Conservation (phyloP, 2,329 filamentous ascomycete species). For the Trichoderma oligosporum region DNA sequence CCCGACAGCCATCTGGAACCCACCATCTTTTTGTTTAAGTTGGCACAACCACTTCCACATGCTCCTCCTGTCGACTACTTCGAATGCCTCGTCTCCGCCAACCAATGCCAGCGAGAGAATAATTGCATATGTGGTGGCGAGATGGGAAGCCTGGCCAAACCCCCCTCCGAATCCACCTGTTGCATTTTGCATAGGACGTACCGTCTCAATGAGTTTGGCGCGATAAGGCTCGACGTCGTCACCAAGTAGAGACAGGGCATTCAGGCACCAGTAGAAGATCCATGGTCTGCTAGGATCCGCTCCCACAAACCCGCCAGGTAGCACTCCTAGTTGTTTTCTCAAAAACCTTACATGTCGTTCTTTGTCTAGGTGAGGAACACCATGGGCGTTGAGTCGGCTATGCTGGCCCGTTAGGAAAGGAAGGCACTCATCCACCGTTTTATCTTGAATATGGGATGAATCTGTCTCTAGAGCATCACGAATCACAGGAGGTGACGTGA, state of each 20-base stretch:
- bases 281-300: constrained; percentile 88
- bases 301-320: constrained; percentile 66
- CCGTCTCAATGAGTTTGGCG: constrained; percentile 67
- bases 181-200: constrained; percentile 75
- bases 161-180: constrained; percentile 88
- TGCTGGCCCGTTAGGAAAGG: constrained; percentile 60
- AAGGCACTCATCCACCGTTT: constrained; percentile 65
- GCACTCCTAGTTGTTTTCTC: constrained; percentile 51
- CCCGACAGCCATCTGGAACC: constrained; percentile 81
- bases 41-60: constrained; percentile 90
- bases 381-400: constrained; percentile 61
- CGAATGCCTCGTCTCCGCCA: constrained; percentile 69
- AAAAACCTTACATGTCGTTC: constrained; percentile 60
- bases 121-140: constrained; percentile 83
- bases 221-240: constrained; percentile 68
- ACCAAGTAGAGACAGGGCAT: constrained; percentile 70
- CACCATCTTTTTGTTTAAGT: constrained; percentile 82
- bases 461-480: constrained; percentile 63
- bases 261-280: constrained; percentile 90
- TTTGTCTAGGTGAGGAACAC: constrained; percentile 70
- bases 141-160: constrained; percentile 84
- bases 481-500: constrained; percentile 57
- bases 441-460: constrained; percentile 64
- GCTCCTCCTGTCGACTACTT: constrained; percentile 71
- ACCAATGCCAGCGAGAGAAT: constrained; percentile 75